Evolutionary conservation across 2,329 filamentous ascomycete species (phyloP), one percentile per base, ranked within the genome.

Genomic region (Colletotrichum aenigma): DNA sequence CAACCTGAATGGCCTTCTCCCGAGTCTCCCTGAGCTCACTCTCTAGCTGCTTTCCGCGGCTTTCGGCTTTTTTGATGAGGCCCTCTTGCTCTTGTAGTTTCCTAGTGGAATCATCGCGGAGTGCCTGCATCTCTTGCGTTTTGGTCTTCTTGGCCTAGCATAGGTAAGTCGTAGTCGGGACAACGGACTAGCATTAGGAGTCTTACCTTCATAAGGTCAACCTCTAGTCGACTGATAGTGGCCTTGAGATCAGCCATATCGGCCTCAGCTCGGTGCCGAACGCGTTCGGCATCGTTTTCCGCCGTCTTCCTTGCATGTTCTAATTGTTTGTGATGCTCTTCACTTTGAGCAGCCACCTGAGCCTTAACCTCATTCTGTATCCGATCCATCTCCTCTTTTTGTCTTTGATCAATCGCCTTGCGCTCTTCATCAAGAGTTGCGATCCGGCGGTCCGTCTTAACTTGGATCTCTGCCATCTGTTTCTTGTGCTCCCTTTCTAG

Each of bases 221-320:
- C 89, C 81, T 94, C 90, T 18, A 95, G 84, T 60, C 89, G 88
- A 70, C 89, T 90, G 32, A 94, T 88, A 3, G 88, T 92, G 28
- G 88, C 89, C 79, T 90, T 89, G 15, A 94, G 83, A 77, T 93
- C 92, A n/a, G 91, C 89, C 67, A 90, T 87, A 79, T 94, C 92
- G 2, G 90, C 91, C 58, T 94, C 93, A 30, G 84, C 83, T 56
- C 89, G 85, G 32, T 87, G 85, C 69, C 86, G 86, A 4, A 86
- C 81, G 43, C 89, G 87, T 64, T 91, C 88, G 2, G 85, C 80
- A 70, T 92, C 90, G 4, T 86, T 84, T 74, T 90, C 86, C 1
- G 87, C 83, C 6, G 83, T 83, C 76, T 89, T 90, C 60, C 87
- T 87, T 28, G 84, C 85, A 56, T 89, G 86, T 3, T 87, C 86